Base-by-base conservation (phyloP, 2,329 filamentous ascomycete genomes). In the Penicillium sclerotigenum region DNA sequence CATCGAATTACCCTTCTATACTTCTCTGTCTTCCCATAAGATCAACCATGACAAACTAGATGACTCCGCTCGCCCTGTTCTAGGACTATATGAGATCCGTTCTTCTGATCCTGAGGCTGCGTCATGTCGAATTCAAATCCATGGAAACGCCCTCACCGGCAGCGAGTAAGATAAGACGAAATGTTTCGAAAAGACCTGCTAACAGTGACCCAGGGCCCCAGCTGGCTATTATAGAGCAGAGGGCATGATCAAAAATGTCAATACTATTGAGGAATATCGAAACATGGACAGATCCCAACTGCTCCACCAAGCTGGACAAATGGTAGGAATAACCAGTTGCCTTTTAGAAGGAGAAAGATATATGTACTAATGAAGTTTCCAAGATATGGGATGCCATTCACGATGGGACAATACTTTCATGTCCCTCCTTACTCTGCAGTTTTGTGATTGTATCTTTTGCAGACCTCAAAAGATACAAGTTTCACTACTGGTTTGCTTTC, bases 401-500 rank as follows among this genome's bases (percentile, higher is more conserved):
- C 63, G 94, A 99, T 75, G 93, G 92, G 56, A 95, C 90, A 38
- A 96, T 99, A 65, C 97, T 96, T 76, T 94, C 91, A 10, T 90
- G 93, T 48, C 94, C 94, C 2, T 97, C 93, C 5, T 82, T 97
- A 2, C 85, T 99, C 18, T 87, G 91, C 5, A 94, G 90, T 7
- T 97, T 97, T 73, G 83, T 90, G 26, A 86, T 95, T 56, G 85
- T 97, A 43, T 96, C 91, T 16, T 99, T 90, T 72, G 93, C 94
- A 59, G 93, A 99, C 70, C 82, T 99, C 33, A 99, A 99, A 74
- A 97, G 95, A 71, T 97, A 97, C 77, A 90, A 87, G 60, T 97
- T 97, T 71, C 91, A 88, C n/a, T 97, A 97, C 76, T 96, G 95
- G 86, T 97, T 97, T 74, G 93, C 89, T 5, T 99, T 96, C 68